Conservation (phyloP, 23 red algal genomes). For the Agarophyton chilense region DNA sequence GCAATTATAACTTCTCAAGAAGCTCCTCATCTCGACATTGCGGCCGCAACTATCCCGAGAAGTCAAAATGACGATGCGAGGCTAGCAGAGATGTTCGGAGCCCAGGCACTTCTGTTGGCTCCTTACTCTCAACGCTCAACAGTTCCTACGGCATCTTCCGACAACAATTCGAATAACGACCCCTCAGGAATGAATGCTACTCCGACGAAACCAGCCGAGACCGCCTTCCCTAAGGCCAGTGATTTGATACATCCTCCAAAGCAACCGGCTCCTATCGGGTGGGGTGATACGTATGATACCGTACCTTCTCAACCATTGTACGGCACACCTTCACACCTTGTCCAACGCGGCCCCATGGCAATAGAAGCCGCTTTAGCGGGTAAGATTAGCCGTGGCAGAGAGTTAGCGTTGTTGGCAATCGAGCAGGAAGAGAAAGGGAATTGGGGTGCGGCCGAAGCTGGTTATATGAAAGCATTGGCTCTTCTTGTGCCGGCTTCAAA, state of each 20-base stretch:
- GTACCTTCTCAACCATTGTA: conserved; percentile 23
- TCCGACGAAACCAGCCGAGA: background rate
- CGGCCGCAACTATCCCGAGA: background rate
- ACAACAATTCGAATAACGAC: background rate
- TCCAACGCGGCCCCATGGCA: background rate
- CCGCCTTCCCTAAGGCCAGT: background rate
- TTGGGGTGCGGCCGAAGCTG: conserved; percentile 41
- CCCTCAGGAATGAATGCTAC: background rate
- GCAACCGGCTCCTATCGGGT: conserved; percentile 31
- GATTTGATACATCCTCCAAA: background rate
- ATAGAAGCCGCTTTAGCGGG: conserved; percentile 23
- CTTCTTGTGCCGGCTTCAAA: conserved; percentile 42
- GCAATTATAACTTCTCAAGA: background rate
- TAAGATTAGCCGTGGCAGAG: conserved; percentile 36
- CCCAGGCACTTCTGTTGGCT: background rate
- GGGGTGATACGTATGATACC: conserved; percentile 22
- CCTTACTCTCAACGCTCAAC: background rate
- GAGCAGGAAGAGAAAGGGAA: conserved; percentile 57
- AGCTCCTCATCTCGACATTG: conserved; percentile 1
- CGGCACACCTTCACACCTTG: background rate
- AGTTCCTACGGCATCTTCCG: background rate
- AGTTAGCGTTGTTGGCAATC: conserved; percentile 19
- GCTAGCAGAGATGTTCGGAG: conserved; percentile 33
- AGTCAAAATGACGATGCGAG: conserved; percentile 4
- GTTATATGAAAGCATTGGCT: conserved; percentile 45